These are phyloP conservation scores for Boletellus sp. DNA, from an alignment of 768 basidiomycete genomes.

Conservation along the genomic window DNA sequence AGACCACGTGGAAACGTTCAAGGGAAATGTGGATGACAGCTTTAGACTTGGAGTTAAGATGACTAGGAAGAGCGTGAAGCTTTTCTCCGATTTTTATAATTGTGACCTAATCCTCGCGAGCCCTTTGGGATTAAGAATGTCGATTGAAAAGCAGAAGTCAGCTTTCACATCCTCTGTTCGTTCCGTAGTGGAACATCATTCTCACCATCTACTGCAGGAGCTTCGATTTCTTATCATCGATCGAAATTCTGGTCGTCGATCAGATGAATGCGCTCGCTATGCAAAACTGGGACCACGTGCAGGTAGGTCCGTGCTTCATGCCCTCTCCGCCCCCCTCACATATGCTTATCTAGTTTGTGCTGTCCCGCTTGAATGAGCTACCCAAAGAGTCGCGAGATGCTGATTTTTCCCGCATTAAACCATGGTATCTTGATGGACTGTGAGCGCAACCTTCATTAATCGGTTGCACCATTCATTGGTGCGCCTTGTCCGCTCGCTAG, in stretches of 20 bases:
- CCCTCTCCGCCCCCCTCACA: not conserved
- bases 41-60: slow-evolving; percentile 92
- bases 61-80: slow-evolving; percentile 86
- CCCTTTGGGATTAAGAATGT: slow-evolving; percentile 85
- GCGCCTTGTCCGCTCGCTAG: slow-evolving; percentile 53
- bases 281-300: slow-evolving; percentile 99
- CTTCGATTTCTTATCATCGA: slow-evolving; percentile 88
- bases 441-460: slow-evolving; percentile 40
- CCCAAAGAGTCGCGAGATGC: slow-evolving; percentile 92
- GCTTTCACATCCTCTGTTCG: slow-evolving; percentile 22
- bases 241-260: slow-evolving; percentile 88
- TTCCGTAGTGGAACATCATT: not conserved
- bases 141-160: slow-evolving; percentile 92
- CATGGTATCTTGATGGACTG: slow-evolving; percentile 97
- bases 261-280: slow-evolving; percentile 90
- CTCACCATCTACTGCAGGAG: slow-evolving; percentile 43
- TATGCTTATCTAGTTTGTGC: slow-evolving; percentile 60
- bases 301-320: slow-evolving; percentile 46
- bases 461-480: slow-evolving; percentile 75
- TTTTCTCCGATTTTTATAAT: slow-evolving; percentile 87
- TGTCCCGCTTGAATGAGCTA: slow-evolving; percentile 80
- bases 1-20: slow-evolving; percentile 92
- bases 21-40: slow-evolving; percentile 95
- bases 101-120: slow-evolving; percentile 92
- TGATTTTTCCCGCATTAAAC: slow-evolving; percentile 96